phyloP scores from a whole-genome alignment of 208 protist genomes.

The Jaenimonas drosophilae region DNA sequence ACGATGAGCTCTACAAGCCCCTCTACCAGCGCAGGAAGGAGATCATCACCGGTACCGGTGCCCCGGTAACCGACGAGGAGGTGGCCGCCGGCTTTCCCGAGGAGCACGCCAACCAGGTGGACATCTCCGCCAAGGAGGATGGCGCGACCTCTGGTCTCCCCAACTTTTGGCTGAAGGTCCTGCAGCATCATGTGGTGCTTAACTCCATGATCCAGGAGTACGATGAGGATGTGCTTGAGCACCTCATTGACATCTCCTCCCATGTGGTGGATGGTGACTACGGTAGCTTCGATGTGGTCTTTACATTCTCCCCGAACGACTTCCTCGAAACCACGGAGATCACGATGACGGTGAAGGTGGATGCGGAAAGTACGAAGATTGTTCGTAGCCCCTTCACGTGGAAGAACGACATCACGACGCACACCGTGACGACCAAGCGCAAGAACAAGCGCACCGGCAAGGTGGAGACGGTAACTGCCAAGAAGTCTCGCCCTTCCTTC shows the following conservation, averaged over 20 bases:
- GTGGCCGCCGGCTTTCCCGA: constrained; percentile 22
- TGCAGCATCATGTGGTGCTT: constrained; percentile 61
- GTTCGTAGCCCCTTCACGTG: constrained; percentile 55
- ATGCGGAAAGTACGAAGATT: constrained; percentile 28
- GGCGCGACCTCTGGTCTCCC: constrained; percentile 31
- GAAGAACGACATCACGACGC: constrained; percentile 70
- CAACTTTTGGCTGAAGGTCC: constrained; percentile 66
- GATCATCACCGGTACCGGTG: constrained; percentile 55
- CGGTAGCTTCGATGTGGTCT: constrained; percentile 61
- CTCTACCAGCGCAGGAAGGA: constrained; percentile 56
- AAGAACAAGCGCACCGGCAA: constrained; percentile 28
- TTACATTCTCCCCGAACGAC: constrained; percentile 76
- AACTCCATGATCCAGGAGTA: constrained; percentile 53
- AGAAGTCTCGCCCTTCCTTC: constrained; percentile 59
- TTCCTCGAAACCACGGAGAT: constrained; percentile 68
- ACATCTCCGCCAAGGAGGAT: constrained; percentile 43
- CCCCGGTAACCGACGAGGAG: constrained; percentile 48
- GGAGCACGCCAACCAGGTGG: too few species aligned
- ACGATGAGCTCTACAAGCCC: constrained; percentile 52
- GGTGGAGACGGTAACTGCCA: constrained; percentile 24
- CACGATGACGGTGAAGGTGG: constrained; percentile 34
- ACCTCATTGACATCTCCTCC: constrained; percentile 54
- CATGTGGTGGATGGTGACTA: constrained; percentile 35
- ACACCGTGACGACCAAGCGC: constrained; percentile 43
- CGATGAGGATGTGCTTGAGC: constrained; percentile 58